Conservation (phyloP, 2,329 filamentous ascomycete species). For the Exophiala bonariae region DNA sequence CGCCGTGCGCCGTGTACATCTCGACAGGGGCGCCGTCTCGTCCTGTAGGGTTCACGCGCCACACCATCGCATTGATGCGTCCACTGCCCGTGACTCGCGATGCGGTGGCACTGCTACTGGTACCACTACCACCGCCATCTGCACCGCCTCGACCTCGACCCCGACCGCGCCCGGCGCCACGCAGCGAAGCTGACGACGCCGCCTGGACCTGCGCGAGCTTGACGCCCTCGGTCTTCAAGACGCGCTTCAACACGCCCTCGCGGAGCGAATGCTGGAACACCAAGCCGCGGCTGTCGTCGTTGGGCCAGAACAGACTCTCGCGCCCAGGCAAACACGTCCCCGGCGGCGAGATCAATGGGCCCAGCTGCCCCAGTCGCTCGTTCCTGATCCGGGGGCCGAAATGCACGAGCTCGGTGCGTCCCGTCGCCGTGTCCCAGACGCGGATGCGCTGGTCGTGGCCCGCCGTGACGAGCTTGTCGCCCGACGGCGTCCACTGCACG, state of each 20-base stretch:
- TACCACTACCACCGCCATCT: background rate
- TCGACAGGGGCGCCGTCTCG: slow-evolving; percentile 58
- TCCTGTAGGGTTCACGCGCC: slow-evolving; percentile 59
- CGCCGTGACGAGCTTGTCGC: slow-evolving; percentile 71
- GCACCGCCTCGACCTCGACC: too few relatives aligned
- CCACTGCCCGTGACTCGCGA: slow-evolving; percentile 48
- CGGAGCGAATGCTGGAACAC: slow-evolving; percentile 79
- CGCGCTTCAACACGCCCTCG: slow-evolving; percentile 68
- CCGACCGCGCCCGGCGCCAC: background rate
- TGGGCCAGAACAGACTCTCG: slow-evolving; percentile 77
- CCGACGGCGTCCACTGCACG: slow-evolving; percentile 79
- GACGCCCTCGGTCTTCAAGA: slow-evolving; percentile 64
- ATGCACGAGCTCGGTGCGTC: slow-evolving; percentile 82
- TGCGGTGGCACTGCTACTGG: slow-evolving; percentile 4
- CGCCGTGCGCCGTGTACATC: slow-evolving; percentile 79
- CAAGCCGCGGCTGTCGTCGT: slow-evolving; percentile 66
- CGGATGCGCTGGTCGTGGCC: slow-evolving; percentile 83
- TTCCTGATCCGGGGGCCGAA: slow-evolving; percentile 85
- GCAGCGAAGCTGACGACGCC: background rate
- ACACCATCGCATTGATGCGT: slow-evolving; percentile 73
- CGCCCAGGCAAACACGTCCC: slow-evolving; percentile 52
- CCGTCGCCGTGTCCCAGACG: slow-evolving; percentile 80
- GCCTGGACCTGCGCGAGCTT: slow-evolving; percentile 34
- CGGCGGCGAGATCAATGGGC: slow-evolving; percentile 63
- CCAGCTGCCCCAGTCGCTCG: slow-evolving; percentile 54